Conservation (phyloP, 306 rosid species). For the Senna tora region DNA sequence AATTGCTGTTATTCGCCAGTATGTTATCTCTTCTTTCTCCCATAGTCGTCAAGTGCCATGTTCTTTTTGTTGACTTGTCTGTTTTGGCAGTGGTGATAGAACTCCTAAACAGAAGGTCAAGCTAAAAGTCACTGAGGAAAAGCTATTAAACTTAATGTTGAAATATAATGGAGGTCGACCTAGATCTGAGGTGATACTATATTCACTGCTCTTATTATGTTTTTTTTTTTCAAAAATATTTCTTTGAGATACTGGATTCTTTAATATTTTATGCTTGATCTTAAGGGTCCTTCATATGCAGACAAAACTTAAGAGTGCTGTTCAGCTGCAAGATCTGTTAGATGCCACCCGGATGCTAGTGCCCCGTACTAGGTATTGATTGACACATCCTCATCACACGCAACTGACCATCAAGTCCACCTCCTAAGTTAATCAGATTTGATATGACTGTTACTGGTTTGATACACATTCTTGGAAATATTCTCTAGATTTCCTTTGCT, state of each 20-base stretch:
- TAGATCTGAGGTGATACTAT: conserved; percentile 73
- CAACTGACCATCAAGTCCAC: conserved; percentile 9
- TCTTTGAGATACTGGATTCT: background rate
- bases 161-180: conserved; percentile 97
- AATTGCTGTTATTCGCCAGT: conserved; percentile 90
- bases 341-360: conserved; percentile 98
- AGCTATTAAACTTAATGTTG: conserved; percentile 82
- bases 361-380: conserved; percentile 79
- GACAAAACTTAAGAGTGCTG: conserved; percentile 94
- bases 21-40: conserved; percentile 46
- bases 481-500: conserved; percentile 4
- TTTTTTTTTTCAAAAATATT: conserved; percentile 9
- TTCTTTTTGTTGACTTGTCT: conserved; percentile 43
- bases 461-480: background rate
- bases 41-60: conserved; percentile 26
- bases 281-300: conserved; percentile 44
- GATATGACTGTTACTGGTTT: conserved; percentile 5
- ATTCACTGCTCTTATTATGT: conserved; percentile 27
- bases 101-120: conserved; percentile 99
- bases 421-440: conserved; percentile 11
- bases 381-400: conserved; percentile 10
- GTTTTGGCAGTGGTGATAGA: conserved; percentile 86
- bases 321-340: conserved; percentile 93
- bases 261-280: conserved; percentile 35
- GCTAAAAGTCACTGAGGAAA: conserved; percentile 96